Percentiles rank a stretch among this genome's conserved stretches.
Conservation (phyloP, 169 alveolate genomes). For the Theileria equi region DNA sequence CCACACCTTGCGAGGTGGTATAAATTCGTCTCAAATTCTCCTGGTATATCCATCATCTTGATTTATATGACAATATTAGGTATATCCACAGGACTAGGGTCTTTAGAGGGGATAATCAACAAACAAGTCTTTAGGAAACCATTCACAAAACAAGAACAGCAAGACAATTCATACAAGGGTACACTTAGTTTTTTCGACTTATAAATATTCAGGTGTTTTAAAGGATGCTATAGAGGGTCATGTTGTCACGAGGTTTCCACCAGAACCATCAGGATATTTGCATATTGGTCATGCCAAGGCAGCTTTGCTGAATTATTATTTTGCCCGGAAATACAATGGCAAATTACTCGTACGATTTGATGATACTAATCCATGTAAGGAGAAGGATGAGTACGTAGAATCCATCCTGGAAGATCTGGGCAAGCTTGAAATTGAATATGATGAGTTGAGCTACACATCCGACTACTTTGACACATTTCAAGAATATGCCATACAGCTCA, state of each 20-base stretch:
- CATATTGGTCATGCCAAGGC: conserved; percentile 99
- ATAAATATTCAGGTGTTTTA: conserved; percentile 73
- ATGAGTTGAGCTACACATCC: conserved; percentile 89
- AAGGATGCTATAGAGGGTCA: conserved; percentile 91
- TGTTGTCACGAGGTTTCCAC: conserved; percentile 99
- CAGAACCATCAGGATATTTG: conserved; percentile 99
- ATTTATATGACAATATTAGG: background rate
- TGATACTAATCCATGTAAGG: conserved; percentile 97
- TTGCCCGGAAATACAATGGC: conserved; percentile 93
- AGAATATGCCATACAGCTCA: conserved; percentile 82
- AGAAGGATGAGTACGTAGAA: conserved; percentile 92
- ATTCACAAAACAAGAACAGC: conserved; percentile 54
- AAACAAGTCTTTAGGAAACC: conserved; percentile 42
- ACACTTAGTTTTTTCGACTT: background rate
- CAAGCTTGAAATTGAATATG: conserved; percentile 86
- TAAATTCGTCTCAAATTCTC: conserved; percentile 29
- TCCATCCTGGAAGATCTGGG: conserved; percentile 89
- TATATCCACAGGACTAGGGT: background rate
- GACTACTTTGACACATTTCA: conserved; percentile 90
- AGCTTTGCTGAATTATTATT: conserved; percentile 92
- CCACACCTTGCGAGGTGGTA: conserved; percentile 53
- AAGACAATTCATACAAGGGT: conserved; percentile 60
- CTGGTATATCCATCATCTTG: conserved; percentile 22
- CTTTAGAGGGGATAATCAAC: background rate
- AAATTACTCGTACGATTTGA: conserved; percentile 94